Percentiles rank a stretch among this genome's conserved stretches.
These are phyloP conservation scores for Claviceps quebecensis DNA, from an alignment of 2,329 filamentous ascomycete genomes.

Conservation along the genomic window DNA sequence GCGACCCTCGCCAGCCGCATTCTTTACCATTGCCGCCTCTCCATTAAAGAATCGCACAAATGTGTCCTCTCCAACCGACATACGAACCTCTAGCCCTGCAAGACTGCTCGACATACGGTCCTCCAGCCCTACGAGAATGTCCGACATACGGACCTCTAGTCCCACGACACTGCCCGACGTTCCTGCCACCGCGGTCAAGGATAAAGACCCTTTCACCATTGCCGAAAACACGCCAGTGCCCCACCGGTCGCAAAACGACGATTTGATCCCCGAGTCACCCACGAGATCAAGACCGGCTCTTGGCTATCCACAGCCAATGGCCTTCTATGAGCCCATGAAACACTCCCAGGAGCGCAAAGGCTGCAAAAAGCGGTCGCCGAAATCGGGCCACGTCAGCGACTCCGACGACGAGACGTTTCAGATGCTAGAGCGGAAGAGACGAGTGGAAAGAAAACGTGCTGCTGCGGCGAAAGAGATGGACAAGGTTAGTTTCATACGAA, in stretches of 20 bases:
- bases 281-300: constrained; percentile 12
- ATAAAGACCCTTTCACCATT: constrained; percentile 7
- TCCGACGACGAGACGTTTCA: constrained; percentile 19
- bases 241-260: constrained; percentile 14
- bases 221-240: constrained; percentile 15
- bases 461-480: constrained; percentile 26
- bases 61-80: constrained; percentile 29
- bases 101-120: constrained; percentile 18
- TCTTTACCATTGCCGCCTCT: constrained; percentile 29
- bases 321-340: constrained; percentile 31
- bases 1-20: constrained; percentile 37
- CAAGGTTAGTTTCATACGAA: constrained; percentile 23
- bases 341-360: constrained; percentile 30
- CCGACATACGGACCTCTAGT: constrained; percentile 26
- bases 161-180: constrained; percentile 21
- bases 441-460: constrained; percentile 24
- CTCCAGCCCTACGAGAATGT: constrained; percentile 26
- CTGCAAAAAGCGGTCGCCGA: constrained; percentile 9
- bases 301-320: constrained; percentile 19
- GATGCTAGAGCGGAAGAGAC: constrained; percentile 21
- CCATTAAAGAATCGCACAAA: constrained; percentile 36
- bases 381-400: constrained; percentile 19
- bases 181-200: constrained; percentile 14
- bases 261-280: constrained; percentile 24
- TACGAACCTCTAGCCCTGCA: constrained; percentile 27